A percentile compares a stretch with the other conserved stretches of the same genome.
phyloP scores from a whole-genome alignment of 768 basidiomycete genomes.

The Mycena indigotica region DNA sequence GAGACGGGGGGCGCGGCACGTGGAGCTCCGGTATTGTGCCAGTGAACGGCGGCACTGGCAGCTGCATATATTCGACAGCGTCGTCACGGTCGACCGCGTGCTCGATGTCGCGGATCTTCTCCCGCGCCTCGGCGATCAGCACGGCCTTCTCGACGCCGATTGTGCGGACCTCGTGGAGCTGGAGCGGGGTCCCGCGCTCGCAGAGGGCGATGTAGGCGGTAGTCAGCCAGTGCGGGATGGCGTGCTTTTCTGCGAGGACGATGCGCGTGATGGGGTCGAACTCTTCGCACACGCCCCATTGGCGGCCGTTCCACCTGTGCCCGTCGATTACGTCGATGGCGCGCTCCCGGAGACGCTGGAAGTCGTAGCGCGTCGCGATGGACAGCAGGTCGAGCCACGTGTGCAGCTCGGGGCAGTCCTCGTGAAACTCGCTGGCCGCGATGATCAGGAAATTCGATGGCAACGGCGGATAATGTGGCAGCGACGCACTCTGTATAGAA shows the following conservation, averaged over 20 bases:
- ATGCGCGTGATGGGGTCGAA: slow-evolving; percentile 14
- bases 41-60: too few species aligned
- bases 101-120: slow-evolving; percentile 9
- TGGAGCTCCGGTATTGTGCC: too few species aligned
- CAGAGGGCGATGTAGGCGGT: slow-evolving; percentile 14
- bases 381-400: slow-evolving; percentile 45
- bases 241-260: slow-evolving; percentile 17
- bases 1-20: neutral
- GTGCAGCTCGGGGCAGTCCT: too few species aligned
- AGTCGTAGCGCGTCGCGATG: slow-evolving; percentile 42
- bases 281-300: neutral
- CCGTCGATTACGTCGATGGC: slow-evolving; percentile 36
- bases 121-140: slow-evolving; percentile 12
- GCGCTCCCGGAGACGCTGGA: slow-evolving; percentile 36
- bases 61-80: too few species aligned
- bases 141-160: slow-evolving; percentile 8
- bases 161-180: slow-evolving; percentile 6
- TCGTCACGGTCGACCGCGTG: too few species aligned
- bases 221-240: slow-evolving; percentile 18
- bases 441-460: neutral
- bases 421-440: too few species aligned
- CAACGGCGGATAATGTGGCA: neutral
- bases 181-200: slow-evolving; percentile 3
- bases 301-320: too few species aligned
- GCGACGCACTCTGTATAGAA: slow-evolving; percentile 39